Evolutionary conservation across 2,329 filamentous ascomycete species (phyloP).

Genomic region (Hypoxylon sp.): DNA sequence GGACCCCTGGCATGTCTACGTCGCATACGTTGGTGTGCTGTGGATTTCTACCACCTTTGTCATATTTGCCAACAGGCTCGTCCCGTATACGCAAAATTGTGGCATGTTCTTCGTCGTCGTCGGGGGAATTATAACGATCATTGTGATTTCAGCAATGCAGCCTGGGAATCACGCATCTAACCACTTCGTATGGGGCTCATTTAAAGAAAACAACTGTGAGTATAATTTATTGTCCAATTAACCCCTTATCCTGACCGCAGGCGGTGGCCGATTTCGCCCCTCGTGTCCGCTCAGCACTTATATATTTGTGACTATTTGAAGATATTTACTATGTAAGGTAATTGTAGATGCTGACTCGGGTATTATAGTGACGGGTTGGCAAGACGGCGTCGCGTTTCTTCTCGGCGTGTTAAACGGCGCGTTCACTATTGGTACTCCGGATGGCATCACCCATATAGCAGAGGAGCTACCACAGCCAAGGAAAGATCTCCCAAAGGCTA

Average conservation of each 20-base stretch:
- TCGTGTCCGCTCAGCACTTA: not conserved
- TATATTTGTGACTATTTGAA: not conserved
- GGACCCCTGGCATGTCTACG: constrained; percentile 71
- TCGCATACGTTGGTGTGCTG: constrained; percentile 69
- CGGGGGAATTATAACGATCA: constrained; percentile 67
- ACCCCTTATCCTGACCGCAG: not conserved
- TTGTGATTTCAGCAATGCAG: constrained; percentile 66
- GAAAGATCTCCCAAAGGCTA: constrained; percentile 66
- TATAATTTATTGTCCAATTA: not conserved
- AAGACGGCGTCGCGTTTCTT: constrained; percentile 74
- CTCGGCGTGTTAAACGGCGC: constrained; percentile 77
- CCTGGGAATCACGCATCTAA: constrained; percentile 66
- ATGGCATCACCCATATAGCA: constrained; percentile 73
- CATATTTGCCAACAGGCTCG: constrained; percentile 69
- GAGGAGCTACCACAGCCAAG: constrained; percentile 69
- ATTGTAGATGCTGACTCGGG: constrained; percentile 7
- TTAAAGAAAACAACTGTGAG: constrained; percentile 61
- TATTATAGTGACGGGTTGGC: constrained; percentile 63
- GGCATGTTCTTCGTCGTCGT: constrained; percentile 70
- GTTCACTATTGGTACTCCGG: constrained; percentile 76
- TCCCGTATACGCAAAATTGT: constrained; percentile 67
- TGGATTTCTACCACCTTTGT: constrained; percentile 68
- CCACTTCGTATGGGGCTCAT: constrained; percentile 68
- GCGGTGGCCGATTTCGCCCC: not conserved
- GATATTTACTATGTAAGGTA: not conserved